Base-by-base conservation (phyloP, 768 basidiomycete genomes). In the Crucibulum laeve region DNA sequence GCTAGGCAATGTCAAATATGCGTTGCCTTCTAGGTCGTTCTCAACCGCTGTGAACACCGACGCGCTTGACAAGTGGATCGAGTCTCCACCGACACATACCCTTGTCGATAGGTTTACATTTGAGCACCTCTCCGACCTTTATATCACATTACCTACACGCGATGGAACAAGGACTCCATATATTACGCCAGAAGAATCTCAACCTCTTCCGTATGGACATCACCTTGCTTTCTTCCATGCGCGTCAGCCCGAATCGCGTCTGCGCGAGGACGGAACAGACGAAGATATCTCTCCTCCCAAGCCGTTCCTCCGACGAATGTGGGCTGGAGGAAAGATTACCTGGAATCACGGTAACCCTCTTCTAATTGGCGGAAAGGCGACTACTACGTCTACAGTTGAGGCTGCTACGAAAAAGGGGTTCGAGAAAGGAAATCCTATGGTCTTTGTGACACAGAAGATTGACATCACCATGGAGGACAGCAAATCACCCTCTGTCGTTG, bases 261-360 rank as follows among this genome's bases (percentile, higher is more conserved):
- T 89, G 28, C 73, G 81, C 10, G 51, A 67, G n/a, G 87, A 89
- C 53, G 86, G 84, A 13, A 88, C 86, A 10, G 86, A 87, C 41
- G 69, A 74, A 1, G 79, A 82, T 38, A 80, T 86, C 41, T 80
- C 80, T 50, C 84, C 87, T 1, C 87, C 87, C 0, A 66, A 73
- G 39, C 86, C 86, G 2, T 88, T 86, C 62, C 76, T 79, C 21
- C 71, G 81, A 44, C 69, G 87, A n/a, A 90, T 89, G 87, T 90
- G 87, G 86, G 85, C 84, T 2, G 74, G 82, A 17, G 87, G 87
- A 3, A 73, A 63, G 52, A 80, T 89, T 57, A 65, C 61, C 21
- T 90, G 84, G 84, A 70, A 79, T 51, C 49, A 61, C 37, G 42
- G 56, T 23, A 58, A 62, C 25, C 73, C 74, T 0, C 58, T 90